Conservation (phyloP, 768 basidiomycete genomes). For the Guyanaporus albipodus region DNA sequence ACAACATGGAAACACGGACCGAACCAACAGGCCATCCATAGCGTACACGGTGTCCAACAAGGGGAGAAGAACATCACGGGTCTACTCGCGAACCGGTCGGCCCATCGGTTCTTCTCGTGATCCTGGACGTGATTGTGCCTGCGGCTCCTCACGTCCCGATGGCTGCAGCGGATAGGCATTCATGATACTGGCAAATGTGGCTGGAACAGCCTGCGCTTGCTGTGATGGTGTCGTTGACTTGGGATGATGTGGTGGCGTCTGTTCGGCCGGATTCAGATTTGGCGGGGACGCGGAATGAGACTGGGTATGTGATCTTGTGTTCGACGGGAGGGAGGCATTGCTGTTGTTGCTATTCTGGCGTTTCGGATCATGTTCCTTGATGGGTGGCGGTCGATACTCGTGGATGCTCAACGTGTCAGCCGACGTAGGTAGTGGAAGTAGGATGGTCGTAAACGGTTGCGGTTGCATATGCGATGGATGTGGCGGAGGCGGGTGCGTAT, state of each 20-base stretch:
- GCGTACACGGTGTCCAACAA: conserved; percentile 4
- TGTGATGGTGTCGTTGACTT: conserved; percentile 10
- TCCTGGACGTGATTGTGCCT: conserved; percentile 24
- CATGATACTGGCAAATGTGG: conserved; percentile 68
- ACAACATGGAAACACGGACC: conserved; percentile 2
- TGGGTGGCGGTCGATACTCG: conserved; percentile 29
- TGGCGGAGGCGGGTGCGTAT: conserved; percentile 16
- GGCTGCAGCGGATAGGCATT: conserved; percentile 53
- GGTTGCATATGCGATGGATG: conserved; percentile 16
- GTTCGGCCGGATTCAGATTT: conserved; percentile 14
- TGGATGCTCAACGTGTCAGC: conserved; percentile 31
- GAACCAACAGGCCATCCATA: conserved; percentile 4
- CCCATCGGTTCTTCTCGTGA: conserved; percentile 25
- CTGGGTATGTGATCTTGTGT: conserved; percentile 9
- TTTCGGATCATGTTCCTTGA: conserved; percentile 19
- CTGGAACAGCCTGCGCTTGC: conserved; percentile 36
- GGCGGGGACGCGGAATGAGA: conserved; percentile 26
- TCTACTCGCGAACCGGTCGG: conserved; percentile 15
- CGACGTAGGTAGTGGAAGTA: conserved; percentile 27
- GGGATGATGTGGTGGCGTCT: conserved; percentile 18
- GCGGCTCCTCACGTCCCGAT: conserved; percentile 21
- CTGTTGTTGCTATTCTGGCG: conserved; percentile 11
- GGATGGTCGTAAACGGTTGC: conserved; percentile 30
- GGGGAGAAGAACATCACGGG: not conserved
- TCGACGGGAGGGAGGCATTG: conserved; percentile 7